These are phyloP conservation scores for Penicillium sp. DNA, from an alignment of 2,329 filamentous ascomycete genomes.

Conservation along the genomic window DNA sequence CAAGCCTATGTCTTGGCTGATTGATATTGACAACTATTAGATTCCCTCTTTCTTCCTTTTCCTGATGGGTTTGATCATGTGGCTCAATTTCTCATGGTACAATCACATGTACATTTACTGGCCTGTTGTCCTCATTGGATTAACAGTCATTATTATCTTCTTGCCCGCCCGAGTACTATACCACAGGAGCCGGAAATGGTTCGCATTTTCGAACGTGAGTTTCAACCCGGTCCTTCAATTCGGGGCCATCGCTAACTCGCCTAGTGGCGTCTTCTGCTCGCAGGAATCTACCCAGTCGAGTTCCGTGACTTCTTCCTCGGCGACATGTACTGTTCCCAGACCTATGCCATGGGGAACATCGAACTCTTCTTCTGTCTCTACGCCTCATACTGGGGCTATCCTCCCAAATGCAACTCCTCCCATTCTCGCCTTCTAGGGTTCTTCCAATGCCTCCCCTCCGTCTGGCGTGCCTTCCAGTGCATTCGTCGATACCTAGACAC, in stretches of 20 bases:
- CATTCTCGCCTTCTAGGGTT: constrained; percentile 85
- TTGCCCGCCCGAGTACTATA: constrained; percentile 75
- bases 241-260: constrained; percentile 15
- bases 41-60: constrained; percentile 84
- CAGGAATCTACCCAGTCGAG: constrained; percentile 88
- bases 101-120: constrained; percentile 79
- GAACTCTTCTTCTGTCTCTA: constrained; percentile 96
- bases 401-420: constrained; percentile 77
- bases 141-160: constrained; percentile 70
- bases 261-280: constrained; percentile 80
- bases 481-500: constrained; percentile 87
- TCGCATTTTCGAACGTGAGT: constrained; percentile 82
- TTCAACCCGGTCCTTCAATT: background rate
- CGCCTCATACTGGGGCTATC: constrained; percentile 71
- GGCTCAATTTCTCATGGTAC: constrained; percentile 80
- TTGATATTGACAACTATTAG: constrained; percentile 35
- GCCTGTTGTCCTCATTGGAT: constrained; percentile 73
- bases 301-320: constrained; percentile 97
- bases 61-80: constrained; percentile 74
- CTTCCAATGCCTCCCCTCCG: constrained; percentile 76
- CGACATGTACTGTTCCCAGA: constrained; percentile 95
- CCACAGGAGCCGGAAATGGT: constrained; percentile 77
- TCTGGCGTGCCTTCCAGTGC: constrained; percentile 91
- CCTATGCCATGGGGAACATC: constrained; percentile 85
- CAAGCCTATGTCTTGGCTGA: background rate